Evolutionary conservation across 106 monocot genomes (phyloP).

Genomic region (Dendrobium huoshanense): DNA sequence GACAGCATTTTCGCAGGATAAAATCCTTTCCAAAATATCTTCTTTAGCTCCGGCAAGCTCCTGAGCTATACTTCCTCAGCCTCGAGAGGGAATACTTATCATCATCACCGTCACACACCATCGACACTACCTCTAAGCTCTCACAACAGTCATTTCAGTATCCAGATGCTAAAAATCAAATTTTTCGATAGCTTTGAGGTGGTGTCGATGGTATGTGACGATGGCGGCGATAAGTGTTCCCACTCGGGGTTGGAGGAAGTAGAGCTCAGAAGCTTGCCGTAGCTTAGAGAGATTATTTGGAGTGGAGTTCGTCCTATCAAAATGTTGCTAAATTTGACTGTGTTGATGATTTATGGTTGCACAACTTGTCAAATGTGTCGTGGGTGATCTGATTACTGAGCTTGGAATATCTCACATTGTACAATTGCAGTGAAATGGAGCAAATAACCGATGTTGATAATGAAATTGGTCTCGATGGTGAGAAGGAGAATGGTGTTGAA

Average conservation of each 20-base stretch:
- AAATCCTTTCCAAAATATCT: slow-evolving; percentile 10
- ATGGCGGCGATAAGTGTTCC: background rate
- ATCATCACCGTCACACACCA: background rate
- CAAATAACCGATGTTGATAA: background rate
- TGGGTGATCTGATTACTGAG: slow-evolving; percentile 10
- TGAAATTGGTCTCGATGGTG: background rate
- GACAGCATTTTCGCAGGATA: background rate
- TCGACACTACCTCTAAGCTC: slow-evolving; percentile 1
- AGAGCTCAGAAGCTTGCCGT: background rate
- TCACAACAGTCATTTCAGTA: background rate
- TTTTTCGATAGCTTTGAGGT: slow-evolving; percentile 1
- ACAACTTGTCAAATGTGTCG: background rate
- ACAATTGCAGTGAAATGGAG: slow-evolving; percentile 3
- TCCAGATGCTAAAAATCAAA: background rate
- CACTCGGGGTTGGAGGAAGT: background rate
- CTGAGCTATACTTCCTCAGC: background rate
- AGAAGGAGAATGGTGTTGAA: background rate
- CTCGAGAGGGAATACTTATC: background rate
- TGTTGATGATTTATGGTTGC: background rate
- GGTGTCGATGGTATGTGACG: background rate
- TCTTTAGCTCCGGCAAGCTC: slow-evolving; percentile 1
- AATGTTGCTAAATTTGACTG: background rate
- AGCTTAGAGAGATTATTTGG: slow-evolving; percentile 3
- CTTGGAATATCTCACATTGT: background rate
- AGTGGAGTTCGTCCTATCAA: background rate